Percentiles rank a stretch among this genome's conserved stretches.
phyloP scores from a whole-genome alignment of 1,139 yeast species.

The Chernovozyma sophiae-reginae region DNA sequence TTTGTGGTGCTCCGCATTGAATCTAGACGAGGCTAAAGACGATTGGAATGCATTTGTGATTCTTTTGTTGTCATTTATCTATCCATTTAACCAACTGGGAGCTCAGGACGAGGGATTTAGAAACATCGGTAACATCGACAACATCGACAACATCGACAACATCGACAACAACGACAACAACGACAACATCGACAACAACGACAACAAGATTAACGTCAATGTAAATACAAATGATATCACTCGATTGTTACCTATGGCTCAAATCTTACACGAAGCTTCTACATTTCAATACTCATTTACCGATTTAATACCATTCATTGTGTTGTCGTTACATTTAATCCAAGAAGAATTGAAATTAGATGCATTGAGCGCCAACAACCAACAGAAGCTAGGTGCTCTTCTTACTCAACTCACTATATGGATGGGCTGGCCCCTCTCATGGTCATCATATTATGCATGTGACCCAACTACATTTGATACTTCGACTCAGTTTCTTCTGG shows the following conservation, averaged over 20 bases:
- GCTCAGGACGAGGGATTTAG: constrained; percentile 10
- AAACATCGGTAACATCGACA: no score
- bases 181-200: no score
- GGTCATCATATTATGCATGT: constrained; percentile 54
- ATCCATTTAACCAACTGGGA: constrained; percentile 34
- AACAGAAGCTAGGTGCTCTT: constrained; percentile 44
- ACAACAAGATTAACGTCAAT: not conserved
- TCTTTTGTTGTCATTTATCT: constrained; percentile 45
- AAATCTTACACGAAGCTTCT: constrained; percentile 22
- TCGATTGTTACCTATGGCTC: constrained; percentile 34
- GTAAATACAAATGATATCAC: constrained; percentile 32
- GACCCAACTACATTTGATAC: constrained; percentile 13
- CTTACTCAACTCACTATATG: constrained; percentile 60
- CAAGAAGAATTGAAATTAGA: constrained; percentile 73
- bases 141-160: no score
- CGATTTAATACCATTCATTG: constrained; percentile 57
- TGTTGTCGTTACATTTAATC: constrained; percentile 66
- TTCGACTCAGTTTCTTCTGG: constrained; percentile 32
- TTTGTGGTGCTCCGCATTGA: constrained; percentile 59
- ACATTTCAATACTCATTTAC: constrained; percentile 35
- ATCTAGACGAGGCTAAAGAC: constrained; percentile 35
- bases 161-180: no score
- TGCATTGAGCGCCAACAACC: constrained; percentile 34
- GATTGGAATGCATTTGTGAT: constrained; percentile 66
- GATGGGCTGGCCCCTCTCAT: constrained; percentile 72